Evolutionary conservation across 352 stramenopile genomes (phyloP), one percentile per base, ranked within the genome.

Genomic region (Pythium plurisporium): DNA sequence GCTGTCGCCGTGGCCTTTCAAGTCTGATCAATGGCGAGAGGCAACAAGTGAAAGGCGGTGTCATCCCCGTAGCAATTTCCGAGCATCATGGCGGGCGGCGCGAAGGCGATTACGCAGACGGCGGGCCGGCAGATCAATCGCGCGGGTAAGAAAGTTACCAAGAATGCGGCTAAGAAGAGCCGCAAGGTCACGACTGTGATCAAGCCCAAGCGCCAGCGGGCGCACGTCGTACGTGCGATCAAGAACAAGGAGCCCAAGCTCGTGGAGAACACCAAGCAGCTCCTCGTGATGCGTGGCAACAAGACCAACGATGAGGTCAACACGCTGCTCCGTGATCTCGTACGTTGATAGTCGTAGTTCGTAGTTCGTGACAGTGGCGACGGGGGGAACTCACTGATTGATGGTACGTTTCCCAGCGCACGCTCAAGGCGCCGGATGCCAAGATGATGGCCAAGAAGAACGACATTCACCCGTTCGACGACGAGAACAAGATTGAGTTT

Each of bases 401-500:
- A n/a, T n/a, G n/a, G n/a, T n/a, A n/a, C n/a, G n/a, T n/a, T n/a
- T n/a, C n/a, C n/a, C 55, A 91, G 80, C 86, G 82, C 47, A 86
- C 91, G 71, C 65, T 98, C 55, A 96, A 96, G 66, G 76, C 86
- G 45, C 88, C 87, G 12, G 75, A 91, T 50, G 74, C 76, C 47
- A 94, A 94, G 63, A 90, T 96, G 67, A 84, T 98, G 64, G 74
- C 67, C 47, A 96, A 96, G 73, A 96, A 97, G 65, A 96, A 97
- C 70, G 90, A 97, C 62, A 87, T 97, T 43, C 88, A 94, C 67
- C 88, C 94, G 48, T 98, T 98, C 53, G 92, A 98, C 34, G 91
- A 98, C 64, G 82, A 94, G 60, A 96, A 87, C 59, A 86, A 85
- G 58, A 70, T 97, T 22, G 92, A 98, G 70, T 97, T 98, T 61